These are phyloP conservation scores for Cladosporium sp. DNA, from an alignment of 2,329 filamentous ascomycete species.

Conservation along the genomic window DNA sequence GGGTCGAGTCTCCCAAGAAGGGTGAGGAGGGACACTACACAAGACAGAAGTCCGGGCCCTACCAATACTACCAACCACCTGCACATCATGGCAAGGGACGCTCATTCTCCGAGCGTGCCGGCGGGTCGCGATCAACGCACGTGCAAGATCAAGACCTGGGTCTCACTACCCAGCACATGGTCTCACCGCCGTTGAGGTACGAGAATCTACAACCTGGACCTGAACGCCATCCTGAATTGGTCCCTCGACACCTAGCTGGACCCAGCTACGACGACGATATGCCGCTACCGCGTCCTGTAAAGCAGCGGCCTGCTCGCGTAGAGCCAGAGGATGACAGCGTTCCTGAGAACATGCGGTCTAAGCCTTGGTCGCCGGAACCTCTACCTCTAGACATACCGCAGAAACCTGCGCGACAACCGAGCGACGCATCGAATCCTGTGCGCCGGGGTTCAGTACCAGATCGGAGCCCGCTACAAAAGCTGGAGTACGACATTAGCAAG, in stretches of 20 bases:
- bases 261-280: constrained; percentile 6
- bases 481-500: constrained; percentile 92
- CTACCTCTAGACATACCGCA: constrained; percentile 10
- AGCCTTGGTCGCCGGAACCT: constrained; percentile 27
- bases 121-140: constrained; percentile 4
- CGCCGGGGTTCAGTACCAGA: constrained; percentile 63
- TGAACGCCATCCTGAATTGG: constrained; percentile 1
- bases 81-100: constrained; percentile 17
- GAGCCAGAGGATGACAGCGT: constrained; percentile 26
- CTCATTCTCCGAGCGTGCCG: constrained; percentile 28
- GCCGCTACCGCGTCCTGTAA: constrained; percentile 5
- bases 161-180: constrained; percentile 10
- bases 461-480: constrained; percentile 84
- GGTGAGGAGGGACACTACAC: background rate
- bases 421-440: constrained; percentile 18
- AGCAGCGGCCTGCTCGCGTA: constrained; percentile 17
- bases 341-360: constrained; percentile 25
- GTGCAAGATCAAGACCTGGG: constrained; percentile 15
- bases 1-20: constrained; percentile 20
- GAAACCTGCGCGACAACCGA: constrained; percentile 19
- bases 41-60: constrained; percentile 19
- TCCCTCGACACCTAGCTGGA: background rate
- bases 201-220: background rate
- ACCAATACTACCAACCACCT: constrained; percentile 30
- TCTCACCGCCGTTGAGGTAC: constrained; percentile 11